Base-by-base conservation (phyloP, 768 basidiomycete species). In the Cystofilobasidium bisporidii region DNA sequence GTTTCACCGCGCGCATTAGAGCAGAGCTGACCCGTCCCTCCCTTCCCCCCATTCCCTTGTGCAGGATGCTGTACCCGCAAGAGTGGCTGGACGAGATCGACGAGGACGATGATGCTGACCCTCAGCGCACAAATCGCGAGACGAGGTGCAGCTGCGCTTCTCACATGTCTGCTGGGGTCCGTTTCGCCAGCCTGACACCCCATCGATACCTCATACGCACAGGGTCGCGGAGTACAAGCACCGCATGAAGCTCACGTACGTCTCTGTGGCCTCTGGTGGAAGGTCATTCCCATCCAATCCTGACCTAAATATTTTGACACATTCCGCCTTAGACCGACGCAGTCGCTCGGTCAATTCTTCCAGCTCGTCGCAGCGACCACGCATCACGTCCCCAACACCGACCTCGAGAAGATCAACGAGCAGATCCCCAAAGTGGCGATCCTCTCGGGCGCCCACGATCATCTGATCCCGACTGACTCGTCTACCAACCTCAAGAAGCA, bases 51-150 rank as follows among this genome's bases (percentile, higher is more conserved):
- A 75, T 83, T 0, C 72, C 83, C 1, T 74, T 85, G 14, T n/a
- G 14, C 43, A 78, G 81, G 0, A 84, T 86, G 82, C 69, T 88
- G 2, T 88, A 82, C 72, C 83, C 87, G 0, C 22, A 65, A 1
- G 69, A 75, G 24, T 91, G 88, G 88, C 78, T 90, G 2, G 79
- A 81, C 14, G 76, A 78, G 45, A 83, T 82, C 1, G 79, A 82
- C 50, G 78, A 28, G 26, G 65, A 67, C 6, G 86, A 88, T 68
- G 74, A 79, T 0, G 72, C 81, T 50, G 83, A 83, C 4, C 53
- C 53, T 2, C 30, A 56, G 53, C 81, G 84, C 59, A 88, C 85
- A 12, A 90, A 90, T 72, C 76, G 80, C 6, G 81, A 87, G 69
- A 67, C 59, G 20, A 18, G 59, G 41, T 50, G 48, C 48, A 24